A percentile compares a stretch with the other conserved stretches of the same genome.
These are phyloP conservation scores for Ilyonectria robusta DNA, from an alignment of 2,329 filamentous ascomycete genomes.

Conservation along the genomic window DNA sequence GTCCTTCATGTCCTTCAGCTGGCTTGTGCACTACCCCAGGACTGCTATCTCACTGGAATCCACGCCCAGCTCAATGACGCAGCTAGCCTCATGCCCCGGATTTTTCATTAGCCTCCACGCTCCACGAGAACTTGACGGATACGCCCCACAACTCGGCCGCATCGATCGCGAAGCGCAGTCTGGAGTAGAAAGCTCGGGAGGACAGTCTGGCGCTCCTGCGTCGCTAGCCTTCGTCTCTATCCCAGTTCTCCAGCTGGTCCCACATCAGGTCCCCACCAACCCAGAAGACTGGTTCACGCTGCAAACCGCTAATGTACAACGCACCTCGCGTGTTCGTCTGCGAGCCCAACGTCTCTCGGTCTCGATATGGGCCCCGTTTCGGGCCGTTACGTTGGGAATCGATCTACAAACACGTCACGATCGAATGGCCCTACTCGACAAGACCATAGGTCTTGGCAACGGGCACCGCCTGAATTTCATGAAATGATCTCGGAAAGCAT, in stretches of 20 bases:
- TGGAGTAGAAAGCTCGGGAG: slow-evolving; percentile 1
- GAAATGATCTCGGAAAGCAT: neutral
- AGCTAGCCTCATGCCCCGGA: slow-evolving; percentile 11
- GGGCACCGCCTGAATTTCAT: neutral
- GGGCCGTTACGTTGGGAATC: slow-evolving; percentile 23
- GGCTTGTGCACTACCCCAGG: slow-evolving; percentile 31
- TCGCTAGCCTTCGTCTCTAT: slow-evolving; percentile 33
- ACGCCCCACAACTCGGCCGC: slow-evolving; percentile 16
- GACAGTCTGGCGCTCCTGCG: slow-evolving; percentile 29
- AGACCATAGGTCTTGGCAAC: slow-evolving; percentile 15
- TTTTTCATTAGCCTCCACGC: neutral
- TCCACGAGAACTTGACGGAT: slow-evolving; percentile 5
- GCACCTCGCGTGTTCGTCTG: slow-evolving; percentile 31
- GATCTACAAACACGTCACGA: slow-evolving; percentile 17
- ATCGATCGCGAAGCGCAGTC: slow-evolving; percentile 14
- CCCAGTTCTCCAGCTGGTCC: slow-evolving; percentile 27
- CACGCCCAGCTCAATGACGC: slow-evolving; percentile 21
- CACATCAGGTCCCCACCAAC: slow-evolving; percentile 41
- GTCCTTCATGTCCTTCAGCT: slow-evolving; percentile 25
- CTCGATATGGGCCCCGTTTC: slow-evolving; percentile 8
- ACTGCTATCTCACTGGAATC: slow-evolving; percentile 11
- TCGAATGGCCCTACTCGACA: slow-evolving; percentile 18
- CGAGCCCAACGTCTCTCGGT: slow-evolving; percentile 15
- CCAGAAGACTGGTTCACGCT: slow-evolving; percentile 41
- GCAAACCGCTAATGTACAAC: slow-evolving; percentile 43